These are phyloP conservation scores for Mimosa bimucronata DNA, from an alignment of 306 rosid species.

Conservation along the genomic window DNA sequence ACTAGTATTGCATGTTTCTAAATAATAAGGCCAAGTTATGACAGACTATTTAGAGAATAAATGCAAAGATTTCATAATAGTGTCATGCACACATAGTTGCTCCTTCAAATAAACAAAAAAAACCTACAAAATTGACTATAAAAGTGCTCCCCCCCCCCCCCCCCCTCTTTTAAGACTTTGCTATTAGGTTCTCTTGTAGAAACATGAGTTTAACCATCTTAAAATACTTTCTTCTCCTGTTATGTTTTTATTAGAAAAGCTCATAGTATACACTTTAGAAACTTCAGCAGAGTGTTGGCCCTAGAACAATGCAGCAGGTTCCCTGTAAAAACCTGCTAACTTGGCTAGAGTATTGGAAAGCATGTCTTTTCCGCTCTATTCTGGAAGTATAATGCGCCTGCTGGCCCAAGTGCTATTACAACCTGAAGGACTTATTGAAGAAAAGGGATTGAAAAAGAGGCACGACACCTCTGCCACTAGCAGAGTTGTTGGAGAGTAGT, in stretches of 20 bases:
- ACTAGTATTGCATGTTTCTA: not conserved
- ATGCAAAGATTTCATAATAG: not conserved
- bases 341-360: not conserved
- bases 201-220: not conserved
- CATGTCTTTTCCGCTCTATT: not conserved
- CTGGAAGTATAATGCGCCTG: not conserved
- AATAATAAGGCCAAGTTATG: slow-evolving; percentile 11
- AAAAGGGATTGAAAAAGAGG: not conserved
- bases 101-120: not conserved
- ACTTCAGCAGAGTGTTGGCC: not conserved
- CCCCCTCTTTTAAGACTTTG: too few species aligned
- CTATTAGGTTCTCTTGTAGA: not conserved
- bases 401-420: not conserved
- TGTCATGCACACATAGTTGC: not conserved
- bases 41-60: not conserved
- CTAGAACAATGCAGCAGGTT: not conserved
- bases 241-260: not conserved
- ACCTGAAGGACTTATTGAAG: not conserved
- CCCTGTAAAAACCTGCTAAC: not conserved
- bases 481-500: not conserved
- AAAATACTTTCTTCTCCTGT: not conserved
- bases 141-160: too few species aligned
- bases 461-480: not conserved
- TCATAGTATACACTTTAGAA: not conserved
- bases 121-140: not conserved